phyloP scores from a whole-genome alignment of 176 grass and related monocot genomes.

The Canna indica region DNA sequence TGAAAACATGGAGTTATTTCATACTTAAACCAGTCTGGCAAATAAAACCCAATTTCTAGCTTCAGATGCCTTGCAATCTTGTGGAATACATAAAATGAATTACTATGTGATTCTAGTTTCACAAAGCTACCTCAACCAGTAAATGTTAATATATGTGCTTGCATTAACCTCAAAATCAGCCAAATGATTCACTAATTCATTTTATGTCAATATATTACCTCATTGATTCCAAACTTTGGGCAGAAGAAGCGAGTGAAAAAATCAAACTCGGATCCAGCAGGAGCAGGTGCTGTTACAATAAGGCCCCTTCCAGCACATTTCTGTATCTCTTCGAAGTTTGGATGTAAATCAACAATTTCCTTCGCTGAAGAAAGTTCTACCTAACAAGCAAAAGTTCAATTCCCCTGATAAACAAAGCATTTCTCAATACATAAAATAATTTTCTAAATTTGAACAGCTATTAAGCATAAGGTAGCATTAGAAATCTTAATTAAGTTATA shows the following conservation, averaged over 20 bases:
- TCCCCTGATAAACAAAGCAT: background rate
- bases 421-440: background rate
- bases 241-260: conserved; percentile 55
- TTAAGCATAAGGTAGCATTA: no score
- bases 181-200: no score
- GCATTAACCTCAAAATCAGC: no score
- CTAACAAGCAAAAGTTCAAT: conserved; percentile 21
- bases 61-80: no score
- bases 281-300: conserved; percentile 51
- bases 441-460: no score
- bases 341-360: conserved; percentile 42
- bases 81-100: no score
- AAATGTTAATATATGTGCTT: no score
- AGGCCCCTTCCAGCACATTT: conserved; percentile 40
- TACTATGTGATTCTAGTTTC: no score
- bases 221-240: conserved; percentile 45
- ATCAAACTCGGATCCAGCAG: conserved; percentile 57
- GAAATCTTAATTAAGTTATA: background rate
- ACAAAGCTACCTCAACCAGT: no score
- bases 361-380: conserved; percentile 68
- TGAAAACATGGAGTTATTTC: no score
- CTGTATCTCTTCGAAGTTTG: conserved; percentile 44
- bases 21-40: no score
- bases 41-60: no score
- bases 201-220: conserved; percentile 62